Evolutionary conservation across 495 filamentous ascomycete genomes (phyloP), one percentile per base, ranked within the genome.

Genomic region (Aspergillus ellipticus): DNA sequence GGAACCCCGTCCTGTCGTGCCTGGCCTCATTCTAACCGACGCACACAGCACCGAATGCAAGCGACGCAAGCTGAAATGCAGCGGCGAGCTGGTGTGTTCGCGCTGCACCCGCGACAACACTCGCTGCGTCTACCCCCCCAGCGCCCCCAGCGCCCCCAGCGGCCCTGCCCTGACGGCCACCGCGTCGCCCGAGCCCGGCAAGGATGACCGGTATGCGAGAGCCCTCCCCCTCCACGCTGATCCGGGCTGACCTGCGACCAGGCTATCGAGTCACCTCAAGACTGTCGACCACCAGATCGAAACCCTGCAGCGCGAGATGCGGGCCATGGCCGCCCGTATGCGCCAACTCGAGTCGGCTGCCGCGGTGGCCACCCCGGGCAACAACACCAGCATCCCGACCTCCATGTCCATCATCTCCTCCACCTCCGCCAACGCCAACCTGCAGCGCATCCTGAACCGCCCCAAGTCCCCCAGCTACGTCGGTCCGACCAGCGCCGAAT

Each of bases 61-160:
- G 62, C 79, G 90, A 20, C 85, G 91, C 42, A 96, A 96, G 72
- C 87, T 96, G 69, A 95, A 94, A 67, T 96, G 91, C 70, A 92
- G 91, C 66, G 91, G 91, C 48, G 82, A 90, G 55, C 78, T 73
- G 1, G 84, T 86, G 1, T 96, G 91, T 63, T 82, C 85, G 50
- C 81, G 90, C 57, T 96, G 91, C 69, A 83, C 83, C 54, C 88
- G 67, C 7, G 63, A 74, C 22, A 52, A 89, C 56, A 79, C 90
- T 53, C 79, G 78, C 21, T 85, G 93, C 54, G 77, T 88, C 62
- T 96, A 92, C 64, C 53, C 72, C 10, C 49, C 61, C 0, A 61
- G 37, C 31, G 56, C 54, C 6, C 51, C 58, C 17, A 48, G 49
- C 6, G 10, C 16, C 13, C 29, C 19, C 33, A 59, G 58, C 53